phyloP scores from a whole-genome alignment of 139 green algal species.

The Micromonas commoda region DNA sequence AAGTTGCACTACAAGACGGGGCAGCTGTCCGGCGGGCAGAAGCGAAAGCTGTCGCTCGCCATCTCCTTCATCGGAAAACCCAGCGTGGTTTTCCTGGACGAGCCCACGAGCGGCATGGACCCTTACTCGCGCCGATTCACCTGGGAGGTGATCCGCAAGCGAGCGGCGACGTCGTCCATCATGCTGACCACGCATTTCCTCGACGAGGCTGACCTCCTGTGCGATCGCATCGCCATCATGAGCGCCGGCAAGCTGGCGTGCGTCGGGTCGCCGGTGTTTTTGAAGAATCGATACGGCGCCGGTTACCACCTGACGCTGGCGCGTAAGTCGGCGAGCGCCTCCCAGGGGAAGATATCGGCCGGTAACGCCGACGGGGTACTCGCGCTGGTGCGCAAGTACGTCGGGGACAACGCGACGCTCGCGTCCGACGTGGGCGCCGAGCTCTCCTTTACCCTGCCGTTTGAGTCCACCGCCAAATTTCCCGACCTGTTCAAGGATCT shows the following conservation, averaged over 20 bases:
- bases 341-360: not conserved
- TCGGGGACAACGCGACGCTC: not conserved
- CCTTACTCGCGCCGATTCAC: conserved; percentile 77
- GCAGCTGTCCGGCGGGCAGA: conserved; percentile 44
- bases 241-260: conserved; percentile 39
- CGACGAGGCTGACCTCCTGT: conserved; percentile 53
- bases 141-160: conserved; percentile 82
- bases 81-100: conserved; percentile 83
- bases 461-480: not conserved
- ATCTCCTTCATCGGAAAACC: conserved; percentile 86
- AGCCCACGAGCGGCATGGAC: conserved; percentile 91
- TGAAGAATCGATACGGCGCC: conserved; percentile 38
- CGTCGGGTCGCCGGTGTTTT: conserved; percentile 39
- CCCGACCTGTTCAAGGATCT: conserved; percentile 26
- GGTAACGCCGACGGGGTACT: not conserved
- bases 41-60: conserved; percentile 52
- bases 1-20: conserved; percentile 29
- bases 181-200: conserved; percentile 55
- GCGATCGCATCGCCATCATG: conserved; percentile 52
- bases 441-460: conserved; percentile 23
- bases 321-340: not conserved
- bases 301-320: conserved; percentile 35
- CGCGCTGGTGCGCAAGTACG: not conserved
- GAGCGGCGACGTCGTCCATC: conserved; percentile 29
- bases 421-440: conserved; percentile 11